Percentiles rank a stretch among this genome's conserved stretches.
These are phyloP conservation scores for Populus tomentosa DNA, from an alignment of 441 rosid species.

Conservation along the genomic window DNA sequence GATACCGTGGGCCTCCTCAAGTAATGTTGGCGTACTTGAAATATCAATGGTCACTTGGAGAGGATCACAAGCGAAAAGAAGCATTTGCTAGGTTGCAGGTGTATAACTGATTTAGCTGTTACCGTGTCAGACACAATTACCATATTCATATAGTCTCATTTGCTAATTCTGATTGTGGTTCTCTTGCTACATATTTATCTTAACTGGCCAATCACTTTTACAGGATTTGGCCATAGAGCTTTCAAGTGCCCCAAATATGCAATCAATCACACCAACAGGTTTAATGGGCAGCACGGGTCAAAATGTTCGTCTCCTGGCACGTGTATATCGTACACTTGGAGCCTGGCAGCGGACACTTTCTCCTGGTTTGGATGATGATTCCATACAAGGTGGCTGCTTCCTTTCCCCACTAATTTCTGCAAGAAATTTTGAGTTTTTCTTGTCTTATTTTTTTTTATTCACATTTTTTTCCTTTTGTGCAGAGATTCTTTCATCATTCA, in stretches of 20 bases:
- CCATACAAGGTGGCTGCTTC: conserved; percentile 66
- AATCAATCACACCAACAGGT: conserved; percentile 48
- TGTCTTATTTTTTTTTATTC: not conserved
- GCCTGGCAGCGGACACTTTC: conserved; percentile 92
- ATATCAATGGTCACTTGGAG: conserved; percentile 99
- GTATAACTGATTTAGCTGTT: conserved; percentile 12
- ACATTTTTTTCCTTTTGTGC: conserved; percentile 9
- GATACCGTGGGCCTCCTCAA: conserved; percentile 93
- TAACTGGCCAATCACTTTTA: not conserved
- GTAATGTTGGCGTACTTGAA: conserved; percentile 95
- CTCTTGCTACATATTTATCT: conserved; percentile 21
- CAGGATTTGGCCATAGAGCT: conserved; percentile 83
- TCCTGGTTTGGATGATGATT: conserved; percentile 89
- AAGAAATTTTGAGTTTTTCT: not conserved
- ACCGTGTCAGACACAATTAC: not conserved
- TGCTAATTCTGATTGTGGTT: conserved; percentile 5
- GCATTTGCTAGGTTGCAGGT: conserved; percentile 93
- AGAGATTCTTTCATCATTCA: conserved; percentile 80
- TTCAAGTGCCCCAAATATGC: conserved; percentile 58
- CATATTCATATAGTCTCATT: not conserved
- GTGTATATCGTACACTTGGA: conserved; percentile 88
- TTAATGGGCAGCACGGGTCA: conserved; percentile 43
- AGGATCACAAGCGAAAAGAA: conserved; percentile 92
- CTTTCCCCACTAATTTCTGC: not conserved
- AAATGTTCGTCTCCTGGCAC: conserved; percentile 79